Base-by-base conservation (phyloP, 495 filamentous ascomycete genomes). In the Penicillium paradoxum region DNA sequence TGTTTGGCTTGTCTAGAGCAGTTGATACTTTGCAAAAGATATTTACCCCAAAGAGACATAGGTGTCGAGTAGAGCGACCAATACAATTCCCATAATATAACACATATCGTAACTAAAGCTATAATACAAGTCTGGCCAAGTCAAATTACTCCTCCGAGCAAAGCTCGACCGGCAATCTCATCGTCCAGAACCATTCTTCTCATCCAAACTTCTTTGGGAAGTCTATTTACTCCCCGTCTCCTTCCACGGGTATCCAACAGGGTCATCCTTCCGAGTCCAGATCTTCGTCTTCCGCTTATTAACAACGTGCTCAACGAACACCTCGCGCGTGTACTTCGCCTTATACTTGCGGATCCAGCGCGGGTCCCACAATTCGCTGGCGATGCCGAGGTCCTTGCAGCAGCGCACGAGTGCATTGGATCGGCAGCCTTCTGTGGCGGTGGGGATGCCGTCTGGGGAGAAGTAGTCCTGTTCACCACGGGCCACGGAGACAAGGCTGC, bases 401-500 rank as follows among this genome's bases (percentile, higher is more conserved):
- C 90, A 96, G 21, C 93, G 87, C 78, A 96, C 89, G 49, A 98
- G 78, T 17, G 93, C 93, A 68, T 97, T 98, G 15, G 90, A 96
- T 68, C 96, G 95, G 75, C 90, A 95, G 17, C 93, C 93, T 69
- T 98, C 93, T 27, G 91, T 91, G 0, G 95, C 93, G 2, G 91
- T 97, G n/a, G 93, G 90, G 53, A 98, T 93, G 41, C 88, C 89
- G 49, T 95, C 90, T 11, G 89, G 84, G 47, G 81, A 83, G 72
- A 97, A 98, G 70, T 97, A 98, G 53, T 90, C 83, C 70, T 96
- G 91, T 69, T 97, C 95, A 65, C 93, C 93, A 45, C 95, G 86
- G 1, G 93, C 91, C 46, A 97, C 85, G 19, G 87, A 91, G 24
- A 98, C 87, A 49, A 97, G 83, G 39, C 92, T 95, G 49, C 30